phyloP scores from a whole-genome alignment of 352 stramenopile species.

The Phytopythium aichiense region DNA sequence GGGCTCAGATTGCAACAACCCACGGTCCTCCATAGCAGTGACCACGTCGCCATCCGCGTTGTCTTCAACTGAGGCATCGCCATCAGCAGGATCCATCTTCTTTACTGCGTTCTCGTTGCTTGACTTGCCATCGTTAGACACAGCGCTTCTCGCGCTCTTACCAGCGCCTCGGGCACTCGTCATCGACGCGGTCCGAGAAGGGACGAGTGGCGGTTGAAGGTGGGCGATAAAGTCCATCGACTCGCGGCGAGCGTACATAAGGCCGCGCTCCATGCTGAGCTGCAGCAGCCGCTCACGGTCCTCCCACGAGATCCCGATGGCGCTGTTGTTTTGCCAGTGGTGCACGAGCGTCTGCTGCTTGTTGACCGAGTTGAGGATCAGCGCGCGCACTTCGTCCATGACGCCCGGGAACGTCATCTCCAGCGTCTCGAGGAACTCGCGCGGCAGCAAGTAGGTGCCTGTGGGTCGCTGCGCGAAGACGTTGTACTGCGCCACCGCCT shows the following conservation, averaged over 20 bases:
- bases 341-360: conserved; percentile 70
- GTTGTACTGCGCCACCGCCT: conserved; percentile 59
- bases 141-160: background rate
- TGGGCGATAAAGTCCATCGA: background rate
- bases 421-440: conserved; percentile 55
- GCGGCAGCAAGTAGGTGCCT: conserved; percentile 59
- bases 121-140: background rate
- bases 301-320: conserved; percentile 46
- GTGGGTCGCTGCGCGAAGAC: conserved; percentile 54
- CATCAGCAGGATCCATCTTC: background rate
- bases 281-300: conserved; percentile 40
- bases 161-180: background rate
- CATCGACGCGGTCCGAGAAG: background rate
- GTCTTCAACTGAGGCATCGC: background rate
- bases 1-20: background rate
- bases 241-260: background rate
- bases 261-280: conserved; percentile 13
- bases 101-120: background rate
- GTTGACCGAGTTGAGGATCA: conserved; percentile 74
- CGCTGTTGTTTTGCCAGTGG: conserved; percentile 70
- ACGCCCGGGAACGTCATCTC: conserved; percentile 48
- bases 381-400: conserved; percentile 56
- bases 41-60: background rate
- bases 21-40: background rate
- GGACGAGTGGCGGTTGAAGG: background rate